Percentiles rank a stretch among this genome's conserved stretches.
phyloP scores from a whole-genome alignment of 2,329 filamentous ascomycete species.

The Paradendryphiella salina region DNA sequence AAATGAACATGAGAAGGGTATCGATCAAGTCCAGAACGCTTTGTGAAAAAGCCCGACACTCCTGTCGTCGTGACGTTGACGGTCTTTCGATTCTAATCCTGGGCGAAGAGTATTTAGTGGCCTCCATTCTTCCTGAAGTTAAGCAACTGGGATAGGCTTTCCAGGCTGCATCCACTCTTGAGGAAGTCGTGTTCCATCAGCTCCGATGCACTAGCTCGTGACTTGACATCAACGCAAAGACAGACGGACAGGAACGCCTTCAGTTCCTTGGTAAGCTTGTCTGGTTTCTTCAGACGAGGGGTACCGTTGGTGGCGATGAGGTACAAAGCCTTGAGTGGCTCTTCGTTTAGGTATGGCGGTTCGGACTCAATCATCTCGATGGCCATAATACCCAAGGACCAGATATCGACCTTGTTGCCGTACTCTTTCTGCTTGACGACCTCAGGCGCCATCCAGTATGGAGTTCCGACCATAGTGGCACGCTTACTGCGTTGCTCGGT shows the following conservation, averaged over 20 bases:
- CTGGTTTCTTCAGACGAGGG: conserved; percentile 94
- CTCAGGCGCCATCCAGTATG: conserved; percentile 99
- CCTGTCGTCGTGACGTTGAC: conserved; percentile 3
- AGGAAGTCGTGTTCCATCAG: conserved; percentile 91
- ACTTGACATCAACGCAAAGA: conserved; percentile 94
- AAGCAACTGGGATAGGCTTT: conserved; percentile 82
- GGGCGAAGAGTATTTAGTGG: conserved; percentile 38
- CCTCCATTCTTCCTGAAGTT: conserved; percentile 75
- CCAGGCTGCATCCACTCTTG: conserved; percentile 82
- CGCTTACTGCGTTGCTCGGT: conserved; percentile 96
- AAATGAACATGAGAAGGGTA: conserved; percentile 36
- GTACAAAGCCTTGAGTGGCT: conserved; percentile 94
- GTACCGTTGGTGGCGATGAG: conserved; percentile 98
- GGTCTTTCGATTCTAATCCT: background rate
- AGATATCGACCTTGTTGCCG: conserved; percentile 96
- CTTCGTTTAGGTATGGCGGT: conserved; percentile 96
- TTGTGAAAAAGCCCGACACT: conserved; percentile 4
- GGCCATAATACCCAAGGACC: conserved; percentile 98
- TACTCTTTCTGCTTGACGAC: conserved; percentile 99
- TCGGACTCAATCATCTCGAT: conserved; percentile 99
- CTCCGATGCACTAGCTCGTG: conserved; percentile 87
- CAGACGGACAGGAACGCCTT: conserved; percentile 97
- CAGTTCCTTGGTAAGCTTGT: conserved; percentile 96
- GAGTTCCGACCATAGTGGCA: conserved; percentile 98
- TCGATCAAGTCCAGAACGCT: conserved; percentile 33